phyloP scores from a whole-genome alignment of 192 early-diverging fungal species.

The Mortierella hygrophila region DNA sequence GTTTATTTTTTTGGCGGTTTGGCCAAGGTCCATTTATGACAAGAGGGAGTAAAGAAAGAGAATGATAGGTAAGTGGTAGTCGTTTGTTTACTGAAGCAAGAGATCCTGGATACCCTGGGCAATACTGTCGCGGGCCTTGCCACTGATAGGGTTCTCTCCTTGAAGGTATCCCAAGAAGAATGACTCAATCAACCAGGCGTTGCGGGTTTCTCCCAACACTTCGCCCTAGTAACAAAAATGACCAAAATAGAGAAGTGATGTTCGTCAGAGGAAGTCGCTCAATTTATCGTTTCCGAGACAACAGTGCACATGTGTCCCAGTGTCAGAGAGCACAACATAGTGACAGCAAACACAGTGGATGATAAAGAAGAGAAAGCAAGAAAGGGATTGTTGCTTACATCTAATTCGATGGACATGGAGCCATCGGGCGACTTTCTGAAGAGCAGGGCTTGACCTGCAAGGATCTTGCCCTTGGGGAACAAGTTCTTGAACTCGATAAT shows the following conservation, averaged over 20 bases:
- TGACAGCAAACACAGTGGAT: neutral
- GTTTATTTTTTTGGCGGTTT: neutral
- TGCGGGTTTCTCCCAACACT: constrained; percentile 57
- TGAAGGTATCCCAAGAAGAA: constrained; percentile 67
- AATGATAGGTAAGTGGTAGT: neutral
- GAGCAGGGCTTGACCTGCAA: constrained; percentile 59
- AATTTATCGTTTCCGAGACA: constrained; percentile 6
- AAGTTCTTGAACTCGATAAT: constrained; percentile 65
- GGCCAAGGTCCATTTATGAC: neutral
- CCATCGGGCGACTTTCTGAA: constrained; percentile 56
- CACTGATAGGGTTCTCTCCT: constrained; percentile 58
- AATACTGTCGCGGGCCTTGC: constrained; percentile 52
- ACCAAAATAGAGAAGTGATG: neutral
- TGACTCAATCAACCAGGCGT: constrained; percentile 63
- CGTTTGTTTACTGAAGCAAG: constrained; percentile 31
- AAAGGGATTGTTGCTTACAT: constrained; percentile 42
- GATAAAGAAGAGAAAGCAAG: neutral
- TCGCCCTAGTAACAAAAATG: constrained; percentile 49
- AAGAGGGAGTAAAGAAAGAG: neutral
- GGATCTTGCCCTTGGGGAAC: constrained; percentile 64
- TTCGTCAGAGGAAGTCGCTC: neutral
- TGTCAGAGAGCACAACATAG: neutral
- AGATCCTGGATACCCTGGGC: constrained; percentile 43
- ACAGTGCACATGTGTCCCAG: neutral
- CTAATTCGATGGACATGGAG: constrained; percentile 54